Base-by-base conservation (phyloP, 2,329 filamentous ascomycete genomes). In the Ophiocordyceps camponoti-rufipedis region DNA sequence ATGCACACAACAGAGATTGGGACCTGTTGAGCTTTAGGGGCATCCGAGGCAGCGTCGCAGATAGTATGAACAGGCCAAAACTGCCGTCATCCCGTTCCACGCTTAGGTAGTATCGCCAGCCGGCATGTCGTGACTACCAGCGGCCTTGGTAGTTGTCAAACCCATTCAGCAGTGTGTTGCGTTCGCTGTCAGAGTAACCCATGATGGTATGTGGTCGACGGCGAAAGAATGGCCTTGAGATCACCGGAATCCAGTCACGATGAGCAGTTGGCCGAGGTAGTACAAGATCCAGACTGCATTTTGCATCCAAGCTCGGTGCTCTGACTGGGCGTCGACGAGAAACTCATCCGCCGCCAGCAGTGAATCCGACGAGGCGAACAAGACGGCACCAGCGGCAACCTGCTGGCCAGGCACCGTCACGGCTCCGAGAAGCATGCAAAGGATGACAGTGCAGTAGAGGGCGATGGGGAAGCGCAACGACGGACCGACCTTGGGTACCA, bases 261-360 rank as follows among this genome's bases (percentile, higher is more conserved):
- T 62, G n/a, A 59, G 48, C 4, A 58, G 38, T 48, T 63, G 62
- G 1, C 59, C 62, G 11, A 44, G 48, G 46, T 62, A 64, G 47
- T 64, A 63, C 14, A 63, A 47, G 1, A 52, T 40, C 62, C 62
- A 64, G 19, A 63, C 60, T 0, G 54, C 50, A 45, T 57, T 51
- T 44, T 58, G 58, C 57, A 63, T 60, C 54, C 52, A 57, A 2
- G 42, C 43, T 1, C 53, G 53, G 39, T 55, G 50, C 11, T 14
- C 19, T n/a, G 57, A 58, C 6, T 44, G 43, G 0, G 45, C 23
- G 10, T 53, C 33, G 10, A 62, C 45, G 2, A 64, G 45, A 46
- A 64, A 64, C 47, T 54, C 54, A 11, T 60, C 59, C 0, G 54
- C 49, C 0, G 60, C 56, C 4, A 64, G 51, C 9, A 63, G 54